Evolutionary conservation across 2,329 filamentous ascomycete species (phyloP), one percentile per base, ranked within the genome.

Genomic region (Hyphodiscus sp.): DNA sequence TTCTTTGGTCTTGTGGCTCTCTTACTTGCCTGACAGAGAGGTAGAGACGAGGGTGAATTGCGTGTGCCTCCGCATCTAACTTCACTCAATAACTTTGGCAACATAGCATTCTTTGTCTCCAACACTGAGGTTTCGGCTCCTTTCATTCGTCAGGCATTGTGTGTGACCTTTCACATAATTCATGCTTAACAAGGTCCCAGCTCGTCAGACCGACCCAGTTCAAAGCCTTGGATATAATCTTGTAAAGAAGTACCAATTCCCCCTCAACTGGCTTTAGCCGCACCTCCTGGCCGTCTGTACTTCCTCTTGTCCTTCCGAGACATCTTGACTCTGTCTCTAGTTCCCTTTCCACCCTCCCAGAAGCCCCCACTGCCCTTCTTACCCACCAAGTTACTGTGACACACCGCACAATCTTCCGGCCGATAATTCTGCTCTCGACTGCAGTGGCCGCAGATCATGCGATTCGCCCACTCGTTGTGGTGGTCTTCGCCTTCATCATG

Each of bases 291-390:
- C 49, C 86, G 75, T 67, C 83, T 85, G 67, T 82, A 83, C 74
- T 90, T 90, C 64, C 86, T 78, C 65, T 83, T 83, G 69, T 90
- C 86, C 70, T 89, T 90, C 55, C 83, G 76, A 63, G 82, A 87
- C 88, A 91, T 91, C 63, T 77, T 72, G 30, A 71, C 72, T 68
- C 76, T 80, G 66, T 91, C 86, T 56, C 88, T 75, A n/a, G 87
- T 91, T 1, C 87, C 87, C 68, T 87, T 89, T 1, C 89, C 89
- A 11, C 89, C 89, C 73, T 95, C 89, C 89, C 89, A 95, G 70
- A 91, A 95, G 0, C 89, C 89, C 44, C 74, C 74, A 8, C 74
- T 74, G 2, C 81, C 80, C 65, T 82, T 85, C 59, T 71, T 76
- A 0, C 87, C 83, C 50, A 91, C 77, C 13, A 94, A 78, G 48